Conservation (phyloP, 2,329 filamentous ascomycete genomes). For the Xylaria sp. region DNA sequence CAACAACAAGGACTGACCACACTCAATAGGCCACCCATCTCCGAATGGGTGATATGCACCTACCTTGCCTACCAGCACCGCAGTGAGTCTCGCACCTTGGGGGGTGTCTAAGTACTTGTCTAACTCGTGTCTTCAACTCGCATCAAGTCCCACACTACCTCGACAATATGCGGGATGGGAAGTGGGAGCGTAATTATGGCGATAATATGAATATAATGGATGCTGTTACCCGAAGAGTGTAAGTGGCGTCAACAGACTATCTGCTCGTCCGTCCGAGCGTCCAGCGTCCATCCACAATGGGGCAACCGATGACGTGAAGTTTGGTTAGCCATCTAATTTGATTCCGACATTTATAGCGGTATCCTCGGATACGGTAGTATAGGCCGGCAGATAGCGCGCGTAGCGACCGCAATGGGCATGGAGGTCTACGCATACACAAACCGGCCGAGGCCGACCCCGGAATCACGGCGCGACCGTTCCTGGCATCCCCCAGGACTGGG, state of each 20-base stretch:
- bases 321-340: background rate
- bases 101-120: background rate
- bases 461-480: constrained; percentile 66
- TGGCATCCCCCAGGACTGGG: constrained; percentile 73
- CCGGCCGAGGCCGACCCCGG: constrained; percentile 67
- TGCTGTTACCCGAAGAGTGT: constrained; percentile 62
- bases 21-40: constrained; percentile 62
- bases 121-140: background rate
- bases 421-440: constrained; percentile 76
- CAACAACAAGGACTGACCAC: constrained; percentile 7
- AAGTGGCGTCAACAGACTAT: constrained; percentile 43
- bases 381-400: constrained; percentile 57
- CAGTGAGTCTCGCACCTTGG: constrained; percentile 51
- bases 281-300: background rate
- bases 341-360: constrained; percentile 42
- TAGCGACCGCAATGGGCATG: constrained; percentile 71
- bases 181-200: constrained; percentile 55
- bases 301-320: background rate
- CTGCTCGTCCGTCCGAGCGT: constrained; percentile 3
- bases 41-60: constrained; percentile 66
- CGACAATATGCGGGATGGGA: constrained; percentile 56
- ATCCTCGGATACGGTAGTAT: constrained; percentile 60
- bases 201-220: constrained; percentile 56
- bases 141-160: constrained; percentile 58
- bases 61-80: constrained; percentile 62